Evolutionary conservation across 2,329 filamentous ascomycete genomes (phyloP), one percentile per base, ranked within the genome.

Genomic region (Conoideocrella luteorostrata): DNA sequence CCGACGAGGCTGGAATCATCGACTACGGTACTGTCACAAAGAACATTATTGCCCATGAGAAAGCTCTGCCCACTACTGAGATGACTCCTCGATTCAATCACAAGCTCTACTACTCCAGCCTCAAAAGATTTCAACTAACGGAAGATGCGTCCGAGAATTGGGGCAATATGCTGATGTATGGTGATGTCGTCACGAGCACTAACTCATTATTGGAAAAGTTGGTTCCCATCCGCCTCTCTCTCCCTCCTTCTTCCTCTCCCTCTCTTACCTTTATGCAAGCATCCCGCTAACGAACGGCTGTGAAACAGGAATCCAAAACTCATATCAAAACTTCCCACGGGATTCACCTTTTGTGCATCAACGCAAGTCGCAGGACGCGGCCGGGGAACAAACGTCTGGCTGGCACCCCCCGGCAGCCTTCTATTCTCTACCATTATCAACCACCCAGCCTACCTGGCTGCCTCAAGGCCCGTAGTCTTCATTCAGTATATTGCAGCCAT

Each of bases 161-260:
- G 71, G 93, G 93, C 4, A 77, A 82, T 40, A 69, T 77, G 40
- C 64, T 98, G 4, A 70, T 97, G 50, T 97, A 97, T 57, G 90
- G 86, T 42, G 88, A 96, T 61, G 88, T 95, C 6, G 75, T 96
- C 13, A 96, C 91, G 3, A 95, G 88, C 61, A 98, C 93, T 22
- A 95, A 91, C 65, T 95, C 90, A 0, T 71, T 97, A 5, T 74
- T 96, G 6, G 93, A 97, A 57, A 95, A 93, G 84, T 86, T 63
- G 50, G 67, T 54, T 1, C 21, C 10, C 7, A 6, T n/a, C 43
- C 7, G 7, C 22, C 13, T 2, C 37, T 2, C 3, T 24, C 32
- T 13, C 20, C 20, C 33, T 22, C 15, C 7, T 12, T 32, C 12
- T 18, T 11, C 3, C 17, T 10, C 3, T 22, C 10, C 7, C 18